Conservation (phyloP, 2,329 filamentous ascomycete species). For the Drechslerella dactyloides region DNA sequence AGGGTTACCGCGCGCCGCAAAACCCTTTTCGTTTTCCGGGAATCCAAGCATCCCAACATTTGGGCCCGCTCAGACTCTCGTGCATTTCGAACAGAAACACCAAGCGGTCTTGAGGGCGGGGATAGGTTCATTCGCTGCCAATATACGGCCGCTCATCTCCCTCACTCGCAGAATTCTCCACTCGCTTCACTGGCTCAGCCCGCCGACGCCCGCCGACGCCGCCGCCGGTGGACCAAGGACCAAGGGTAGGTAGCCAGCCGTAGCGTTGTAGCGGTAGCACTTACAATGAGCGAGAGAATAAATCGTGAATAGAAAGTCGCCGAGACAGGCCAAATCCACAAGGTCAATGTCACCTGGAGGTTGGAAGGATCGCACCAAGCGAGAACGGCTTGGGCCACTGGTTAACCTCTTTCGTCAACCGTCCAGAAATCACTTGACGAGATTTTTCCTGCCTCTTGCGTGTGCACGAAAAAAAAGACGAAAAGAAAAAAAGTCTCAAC, state of each 20-base stretch:
- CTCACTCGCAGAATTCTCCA: background rate
- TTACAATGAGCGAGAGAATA: too few relatives aligned
- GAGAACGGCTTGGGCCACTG: background rate
- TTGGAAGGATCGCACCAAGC: constrained; percentile 9
- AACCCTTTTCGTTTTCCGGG: background rate
- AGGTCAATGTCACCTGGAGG: constrained; percentile 31
- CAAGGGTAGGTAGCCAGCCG: constrained; percentile 15
- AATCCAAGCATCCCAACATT: constrained; percentile 4
- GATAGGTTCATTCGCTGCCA: background rate
- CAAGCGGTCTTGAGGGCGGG: background rate
- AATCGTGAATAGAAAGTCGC: constrained; percentile 27
- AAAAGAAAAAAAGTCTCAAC: background rate
- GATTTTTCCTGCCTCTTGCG: constrained; percentile 40
- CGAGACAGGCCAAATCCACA: constrained; percentile 49
- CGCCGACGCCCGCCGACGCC: background rate
- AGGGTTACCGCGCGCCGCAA: constrained; percentile 1
- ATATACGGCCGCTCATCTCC: too few relatives aligned
- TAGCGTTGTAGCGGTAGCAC: constrained; percentile 12
- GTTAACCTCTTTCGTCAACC: constrained; percentile 2
- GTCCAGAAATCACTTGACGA: constrained; percentile 43
- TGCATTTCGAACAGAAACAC: background rate
- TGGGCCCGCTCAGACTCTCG: background rate
- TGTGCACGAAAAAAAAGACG: constrained; percentile 3
- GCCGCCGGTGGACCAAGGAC: constrained; percentile 16
- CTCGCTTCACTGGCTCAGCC: constrained; percentile 7